Base-by-base conservation (phyloP, 192 early-diverging fungal genomes). In the Coemansia sp. region DNA sequence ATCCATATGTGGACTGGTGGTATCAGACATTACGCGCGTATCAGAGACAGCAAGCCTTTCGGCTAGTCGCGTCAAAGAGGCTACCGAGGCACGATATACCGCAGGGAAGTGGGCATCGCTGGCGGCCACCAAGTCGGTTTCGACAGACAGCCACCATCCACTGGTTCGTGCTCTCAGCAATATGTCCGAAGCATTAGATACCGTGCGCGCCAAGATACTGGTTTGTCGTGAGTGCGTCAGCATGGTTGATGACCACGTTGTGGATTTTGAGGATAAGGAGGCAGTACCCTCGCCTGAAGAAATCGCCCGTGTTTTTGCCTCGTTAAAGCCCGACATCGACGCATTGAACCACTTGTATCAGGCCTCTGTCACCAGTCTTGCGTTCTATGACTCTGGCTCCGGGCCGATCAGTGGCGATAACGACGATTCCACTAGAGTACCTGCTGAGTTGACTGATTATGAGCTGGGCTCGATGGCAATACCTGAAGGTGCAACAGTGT, bases 311-410 rank as follows among this genome's bases (percentile, higher is more conserved):
- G 29, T 83, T 29, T 83, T 83, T 67, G 61, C 80, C 0, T 83
- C 80, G 24, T 63, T 83, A 45, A 83, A 83, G 56, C 7, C 65
- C 0, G 80, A 83, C 13, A 71, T 83, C 10, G 80, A 83, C 21
- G 42, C 59, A 27, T 62, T 83, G 8, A 62, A 59, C 6, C 33
- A 35, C 3, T 68, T 70, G 6, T 83, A 83, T 46, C 80, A 83
- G 42, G 62, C 62, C 2, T 59, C 69, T 4, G 53, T 74, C 11
- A 74, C 68, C 6, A 51, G 24, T 4, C 69, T 83, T 35, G 37
- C 60, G 4, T 36, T 67, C 16, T 59, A 35, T 59, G 56, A 59
- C 56, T 59, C 56, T 27, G 56, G 33, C 31, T 59, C 33, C 4
- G 33, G n/a, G 17, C 31, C 31, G 3, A 16, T 34, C 17, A 33